These are phyloP conservation scores for Clavariopsis aquatica DNA, from an alignment of 495 filamentous ascomycete genomes.

Conservation along the genomic window DNA sequence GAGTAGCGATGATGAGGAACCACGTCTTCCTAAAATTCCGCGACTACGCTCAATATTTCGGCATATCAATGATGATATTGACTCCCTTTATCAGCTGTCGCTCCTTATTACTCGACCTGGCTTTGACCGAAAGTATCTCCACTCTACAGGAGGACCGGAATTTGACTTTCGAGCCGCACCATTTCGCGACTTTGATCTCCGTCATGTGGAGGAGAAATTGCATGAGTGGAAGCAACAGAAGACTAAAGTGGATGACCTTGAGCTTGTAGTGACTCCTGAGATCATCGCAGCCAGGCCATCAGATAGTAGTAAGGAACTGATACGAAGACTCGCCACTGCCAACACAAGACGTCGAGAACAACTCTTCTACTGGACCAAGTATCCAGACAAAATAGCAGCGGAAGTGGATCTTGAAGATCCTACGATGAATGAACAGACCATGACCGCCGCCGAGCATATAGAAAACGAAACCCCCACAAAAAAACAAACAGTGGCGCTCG, in stretches of 20 bases:
- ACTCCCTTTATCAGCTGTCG: neutral
- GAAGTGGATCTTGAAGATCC: too few species aligned
- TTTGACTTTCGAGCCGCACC: neutral
- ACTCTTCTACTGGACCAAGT: constrained; percentile 11
- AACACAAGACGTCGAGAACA: constrained; percentile 21
- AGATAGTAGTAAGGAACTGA: neutral
- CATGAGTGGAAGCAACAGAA: neutral
- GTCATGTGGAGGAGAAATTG: constrained; percentile 1
- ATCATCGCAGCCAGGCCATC: neutral
- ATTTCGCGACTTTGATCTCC: constrained; percentile 8
- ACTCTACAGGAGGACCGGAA: neutral
- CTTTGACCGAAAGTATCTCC: neutral
- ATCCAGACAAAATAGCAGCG: constrained; percentile 7
- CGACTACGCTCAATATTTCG: neutral
- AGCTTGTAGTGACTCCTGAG: neutral
- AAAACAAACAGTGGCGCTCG: too few species aligned
- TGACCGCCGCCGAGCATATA: too few species aligned
- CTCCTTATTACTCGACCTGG: constrained; percentile 4
- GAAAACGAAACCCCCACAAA: too few species aligned
- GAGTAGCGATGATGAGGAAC: constrained; percentile 1
- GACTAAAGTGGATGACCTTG: neutral
- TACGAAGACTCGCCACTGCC: constrained; percentile 6
- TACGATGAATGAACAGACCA: too few species aligned
- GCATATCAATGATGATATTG: neutral
- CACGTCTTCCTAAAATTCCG: neutral